Evolutionary conservation across 352 stramenopile species (phyloP), one percentile per base, ranked within the genome.

Genomic region (Globisporangium barbulae): DNA sequence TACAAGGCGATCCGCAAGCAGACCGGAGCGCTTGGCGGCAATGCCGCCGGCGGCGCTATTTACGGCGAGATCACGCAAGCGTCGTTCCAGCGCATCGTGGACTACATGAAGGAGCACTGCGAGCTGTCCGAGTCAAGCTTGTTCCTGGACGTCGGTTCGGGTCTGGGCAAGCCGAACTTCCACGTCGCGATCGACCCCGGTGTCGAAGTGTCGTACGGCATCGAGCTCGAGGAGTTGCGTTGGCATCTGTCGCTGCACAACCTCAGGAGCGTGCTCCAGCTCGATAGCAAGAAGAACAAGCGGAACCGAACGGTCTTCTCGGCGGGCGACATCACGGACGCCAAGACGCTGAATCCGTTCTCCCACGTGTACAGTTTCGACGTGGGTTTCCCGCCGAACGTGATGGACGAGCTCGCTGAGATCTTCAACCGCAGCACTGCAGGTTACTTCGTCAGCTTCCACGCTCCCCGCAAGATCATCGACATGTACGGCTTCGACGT

Each of bases 321-420:
- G 2, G 85, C 91, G 8, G 94, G 92, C 10, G 95, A 99, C 73
- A 98, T 99, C 62, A 97, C 88, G 12, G 72, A 96, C 63, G 96
- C 96, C 0, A 79, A 89, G 37, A 96, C 86, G 33, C 96, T 99
- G 42, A 93, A 99, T 75, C 96, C 96, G 0, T 99, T 99, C 67
- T 98, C 96, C 6, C 97, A 99, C 74, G 87, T 99, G 22, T 99
- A 99, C 75, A 99, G 97, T 83, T 99, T 99, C 71, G 97, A 99
- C 61, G 96, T 99, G 59, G 97, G 96, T 15, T 99, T 99, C 69
- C 97, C 97, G n/a, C 96, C 96, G 1, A 71, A 85, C 42, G 90
- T 98, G 17, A 98, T 98, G 80, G 73, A 96, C 61, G 75, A 94
- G 58, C 90, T 99, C 57, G 89, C 94, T 1, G 59, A 80, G 25